Conservation (phyloP, 352 stramenopile genomes). For the Globisporangium emineosum region DNA sequence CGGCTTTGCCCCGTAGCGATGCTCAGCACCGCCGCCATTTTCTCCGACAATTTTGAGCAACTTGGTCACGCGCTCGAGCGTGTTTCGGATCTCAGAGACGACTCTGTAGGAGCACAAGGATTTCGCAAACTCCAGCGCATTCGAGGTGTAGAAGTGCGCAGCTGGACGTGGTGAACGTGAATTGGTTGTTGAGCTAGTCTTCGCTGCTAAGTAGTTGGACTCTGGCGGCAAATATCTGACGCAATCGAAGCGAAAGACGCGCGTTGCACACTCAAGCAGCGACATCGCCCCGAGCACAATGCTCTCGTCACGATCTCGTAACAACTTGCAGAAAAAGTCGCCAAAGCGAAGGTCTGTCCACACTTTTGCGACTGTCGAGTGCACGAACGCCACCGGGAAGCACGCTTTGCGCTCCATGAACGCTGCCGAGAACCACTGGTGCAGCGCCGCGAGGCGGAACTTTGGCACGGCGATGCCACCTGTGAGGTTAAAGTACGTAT, state of each 20-base stretch:
- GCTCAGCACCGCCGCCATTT: conserved; percentile 7
- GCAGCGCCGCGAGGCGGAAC: conserved; percentile 36
- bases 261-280: conserved; percentile 35
- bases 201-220: not conserved
- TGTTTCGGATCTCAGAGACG: conserved; percentile 19
- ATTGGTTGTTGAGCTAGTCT: not conserved
- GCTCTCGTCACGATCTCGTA: conserved; percentile 37
- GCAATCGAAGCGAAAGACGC: conserved; percentile 29
- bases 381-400: conserved; percentile 28
- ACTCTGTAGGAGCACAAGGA: conserved; percentile 21
- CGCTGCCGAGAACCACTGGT: conserved; percentile 29
- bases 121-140: conserved; percentile 18
- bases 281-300: conserved; percentile 33
- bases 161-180: not conserved
- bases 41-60: conserved; percentile 33
- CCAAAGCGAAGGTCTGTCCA: conserved; percentile 32
- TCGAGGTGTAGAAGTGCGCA: conserved; percentile 6
- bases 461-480: conserved; percentile 30
- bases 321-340: conserved; percentile 20
- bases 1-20: conserved; percentile 9
- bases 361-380: conserved; percentile 19
- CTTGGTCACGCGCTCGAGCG: conserved; percentile 22
- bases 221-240: not conserved
- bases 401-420: conserved; percentile 30
- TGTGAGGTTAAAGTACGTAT: conserved; percentile 44